Percentiles rank a stretch among this genome's conserved stretches.
Conservation (phyloP, 2,329 filamentous ascomycete species). For the Colletotrichum sojae region DNA sequence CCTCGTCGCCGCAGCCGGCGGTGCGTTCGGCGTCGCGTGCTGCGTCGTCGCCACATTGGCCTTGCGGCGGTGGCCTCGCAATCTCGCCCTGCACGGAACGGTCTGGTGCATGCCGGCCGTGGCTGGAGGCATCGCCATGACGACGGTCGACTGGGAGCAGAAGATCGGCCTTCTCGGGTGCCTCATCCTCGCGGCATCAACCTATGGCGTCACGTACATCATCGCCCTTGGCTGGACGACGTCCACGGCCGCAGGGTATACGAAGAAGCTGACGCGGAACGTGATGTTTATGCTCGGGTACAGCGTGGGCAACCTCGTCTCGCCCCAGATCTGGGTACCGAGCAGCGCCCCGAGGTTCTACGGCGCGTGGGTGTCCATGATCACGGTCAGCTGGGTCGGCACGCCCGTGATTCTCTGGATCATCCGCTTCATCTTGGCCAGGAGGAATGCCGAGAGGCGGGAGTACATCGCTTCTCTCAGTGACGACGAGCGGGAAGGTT, state of each 20-base stretch:
- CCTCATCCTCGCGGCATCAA: constrained; percentile 49
- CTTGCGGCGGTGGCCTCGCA: constrained; percentile 48
- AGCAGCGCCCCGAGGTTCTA: constrained; percentile 49
- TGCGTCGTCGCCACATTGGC: constrained; percentile 51
- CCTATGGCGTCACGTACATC: constrained; percentile 53
- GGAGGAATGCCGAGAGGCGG: constrained; percentile 49
- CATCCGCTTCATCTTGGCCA: constrained; percentile 50
- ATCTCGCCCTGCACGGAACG: constrained; percentile 48
- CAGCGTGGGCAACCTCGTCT: constrained; percentile 53
- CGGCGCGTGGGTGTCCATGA: constrained; percentile 50
- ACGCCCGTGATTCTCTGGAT: constrained; percentile 52
- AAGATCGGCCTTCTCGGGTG: constrained; percentile 49
- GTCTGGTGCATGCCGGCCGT: constrained; percentile 51
- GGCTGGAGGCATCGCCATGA: constrained; percentile 50
- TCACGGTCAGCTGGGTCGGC: constrained; percentile 52
- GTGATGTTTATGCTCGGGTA: constrained; percentile 56
- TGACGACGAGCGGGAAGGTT: constrained; percentile 42
- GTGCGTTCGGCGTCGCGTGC: constrained; percentile 50
- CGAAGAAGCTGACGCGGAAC: constrained; percentile 59
- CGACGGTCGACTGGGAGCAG: constrained; percentile 47
- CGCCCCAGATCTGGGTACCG: constrained; percentile 53
- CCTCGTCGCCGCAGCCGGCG: constrained; percentile 54
- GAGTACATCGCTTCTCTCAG: constrained; percentile 47
- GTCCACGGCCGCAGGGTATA: constrained; percentile 54
- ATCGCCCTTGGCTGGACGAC: constrained; percentile 55